Base-by-base conservation (phyloP, 1,284 basidiomycete genomes). In the Coniferiporia sulphurascens region DNA sequence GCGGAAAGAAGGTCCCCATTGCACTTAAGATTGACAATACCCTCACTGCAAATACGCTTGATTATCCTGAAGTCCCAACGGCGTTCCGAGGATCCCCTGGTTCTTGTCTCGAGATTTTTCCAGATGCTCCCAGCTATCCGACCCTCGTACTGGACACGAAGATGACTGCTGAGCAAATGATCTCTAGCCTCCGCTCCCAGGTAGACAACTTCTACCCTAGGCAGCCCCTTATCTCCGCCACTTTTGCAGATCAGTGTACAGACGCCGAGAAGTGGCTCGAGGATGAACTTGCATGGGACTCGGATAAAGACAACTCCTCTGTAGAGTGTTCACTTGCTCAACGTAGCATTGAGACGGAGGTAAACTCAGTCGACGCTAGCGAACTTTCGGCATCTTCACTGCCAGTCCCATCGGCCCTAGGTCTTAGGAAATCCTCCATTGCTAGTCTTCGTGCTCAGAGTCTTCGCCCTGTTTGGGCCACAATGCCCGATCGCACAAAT, bases 131-230 rank as follows among this genome's bases (percentile, higher is more conserved):
- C 43, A 51, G 9, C 7, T 59, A 56, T 27, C 57, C 55, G 1
- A 34, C 35, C 15, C 32, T 59, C 6, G 36, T 22, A 4, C 10
- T 58, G n/a, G 44, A 52, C 13, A n/a, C 50, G 34, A 52, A 19
- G 32, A 52, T 62, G 53, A 52, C 57, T n/a, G 44, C 58, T 12
- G 61, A 59, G 35, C 53, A 59, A 35, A 62, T 62, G 61, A 62
- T 62, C 10, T 52, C 35, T 27, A 56, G 53, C 34, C 48, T 62
- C 21, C 61, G 58, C 21, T 52, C 54, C 27, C 61, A 62, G 22
- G 49, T 62, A 9, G 44, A 59, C 22, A 32, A 36, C 22, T 52
- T 62, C 17, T 21, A 32, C 10, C 56, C 58, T 43, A 19, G 32
- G 35, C 32, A 19, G 10, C 41, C 41, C 27, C n/a, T n/a, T 51